phyloP scores from a whole-genome alignment of 257 asterid species.

The Gynochthodes officinalis region DNA sequence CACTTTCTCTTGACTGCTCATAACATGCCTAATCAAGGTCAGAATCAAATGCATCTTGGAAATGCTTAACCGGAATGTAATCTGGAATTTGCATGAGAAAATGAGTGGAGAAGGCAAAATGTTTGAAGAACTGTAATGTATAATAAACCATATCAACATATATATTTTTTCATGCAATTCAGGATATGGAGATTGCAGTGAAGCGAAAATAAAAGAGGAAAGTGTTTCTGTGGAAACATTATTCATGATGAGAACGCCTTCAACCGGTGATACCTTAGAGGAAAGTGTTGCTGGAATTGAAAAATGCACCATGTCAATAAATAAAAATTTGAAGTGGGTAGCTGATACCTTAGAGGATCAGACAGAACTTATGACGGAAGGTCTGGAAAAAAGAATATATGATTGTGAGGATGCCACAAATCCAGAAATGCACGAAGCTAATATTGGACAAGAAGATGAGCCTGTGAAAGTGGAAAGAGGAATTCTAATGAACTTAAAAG shows the following conservation, averaged over 20 bases:
- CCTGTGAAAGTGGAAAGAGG: not conserved
- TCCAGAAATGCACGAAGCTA: not conserved
- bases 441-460: not conserved
- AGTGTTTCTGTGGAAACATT: not conserved
- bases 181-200: constrained; percentile 4
- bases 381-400: not conserved
- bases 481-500: not conserved
- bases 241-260: not conserved
- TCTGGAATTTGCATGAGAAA: not conserved
- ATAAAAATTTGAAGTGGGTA: too few relatives aligned
- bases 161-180: not conserved
- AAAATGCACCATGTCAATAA: not conserved
- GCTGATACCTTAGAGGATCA: constrained; percentile 3
- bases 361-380: not conserved
- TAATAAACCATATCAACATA: not conserved
- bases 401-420: not conserved
- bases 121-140: not conserved
- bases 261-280: too few relatives aligned
- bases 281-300: not conserved
- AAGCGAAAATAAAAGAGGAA: not conserved
- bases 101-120: not conserved
- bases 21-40: not conserved
- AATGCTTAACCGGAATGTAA: constrained; percentile 1
- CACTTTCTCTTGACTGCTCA: not conserved
- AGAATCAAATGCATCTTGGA: not conserved